Percentiles rank a stretch among this genome's conserved stretches.
These are phyloP conservation scores for Didymella exigua DNA, from an alignment of 2,329 filamentous ascomycete species.

Conservation along the genomic window DNA sequence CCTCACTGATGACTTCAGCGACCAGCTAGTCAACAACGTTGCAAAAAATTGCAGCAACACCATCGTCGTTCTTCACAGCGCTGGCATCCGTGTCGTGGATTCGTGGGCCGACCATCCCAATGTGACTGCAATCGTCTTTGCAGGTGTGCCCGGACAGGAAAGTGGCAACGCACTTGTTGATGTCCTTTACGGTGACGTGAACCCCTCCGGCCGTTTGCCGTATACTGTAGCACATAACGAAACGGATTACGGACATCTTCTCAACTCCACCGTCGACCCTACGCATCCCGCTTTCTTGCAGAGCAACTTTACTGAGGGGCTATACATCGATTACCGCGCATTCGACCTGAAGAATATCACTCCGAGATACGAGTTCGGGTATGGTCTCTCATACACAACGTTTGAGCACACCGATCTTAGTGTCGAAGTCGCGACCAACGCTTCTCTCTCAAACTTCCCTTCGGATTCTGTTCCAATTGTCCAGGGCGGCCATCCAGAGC, in stretches of 20 bases:
- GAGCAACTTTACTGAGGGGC: conserved; percentile 73
- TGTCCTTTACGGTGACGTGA: conserved; percentile 77
- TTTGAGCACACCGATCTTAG: conserved; percentile 71
- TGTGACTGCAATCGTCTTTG: conserved; percentile 81
- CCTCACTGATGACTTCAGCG: conserved; percentile 29
- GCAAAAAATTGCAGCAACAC: conserved; percentile 57
- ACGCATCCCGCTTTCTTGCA: conserved; percentile 70
- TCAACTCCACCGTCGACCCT: conserved; percentile 51
- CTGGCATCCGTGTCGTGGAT: conserved; percentile 65
- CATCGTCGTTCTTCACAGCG: conserved; percentile 54
- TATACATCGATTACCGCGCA: conserved; percentile 79
- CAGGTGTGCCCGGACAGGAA: conserved; percentile 79
- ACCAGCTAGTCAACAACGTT: conserved; percentile 51
- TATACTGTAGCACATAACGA: conserved; percentile 77
- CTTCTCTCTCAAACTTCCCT: conserved; percentile 17
- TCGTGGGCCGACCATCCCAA: conserved; percentile 77
- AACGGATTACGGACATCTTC: conserved; percentile 68
- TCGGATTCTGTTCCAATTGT: conserved; percentile 25
- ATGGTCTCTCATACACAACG: conserved; percentile 74
- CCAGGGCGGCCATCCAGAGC: conserved; percentile 48
- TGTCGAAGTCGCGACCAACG: conserved; percentile 58
- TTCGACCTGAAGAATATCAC: conserved; percentile 69
- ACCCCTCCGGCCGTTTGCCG: conserved; percentile 73
- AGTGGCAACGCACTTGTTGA: conserved; percentile 77
- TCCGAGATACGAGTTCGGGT: conserved; percentile 80